phyloP scores from a whole-genome alignment of 2,329 filamentous ascomycete species.

The Colletotrichum ledebouriae region DNA sequence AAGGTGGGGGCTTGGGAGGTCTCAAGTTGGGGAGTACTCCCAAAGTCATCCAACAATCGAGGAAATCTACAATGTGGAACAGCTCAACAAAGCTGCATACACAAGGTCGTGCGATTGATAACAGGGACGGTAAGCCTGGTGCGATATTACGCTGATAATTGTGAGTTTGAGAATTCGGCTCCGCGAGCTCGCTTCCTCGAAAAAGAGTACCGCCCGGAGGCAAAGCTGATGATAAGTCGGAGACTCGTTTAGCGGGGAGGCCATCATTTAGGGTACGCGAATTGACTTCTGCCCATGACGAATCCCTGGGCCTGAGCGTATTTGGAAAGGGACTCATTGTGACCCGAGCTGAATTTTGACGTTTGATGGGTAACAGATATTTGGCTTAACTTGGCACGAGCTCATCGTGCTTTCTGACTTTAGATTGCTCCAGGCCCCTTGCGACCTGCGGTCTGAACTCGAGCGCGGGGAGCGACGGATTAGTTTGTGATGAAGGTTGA shows the following conservation, averaged over 20 bases:
- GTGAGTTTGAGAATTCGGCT: slow-evolving; percentile 2
- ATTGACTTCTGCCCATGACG: background rate
- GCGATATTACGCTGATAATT: background rate
- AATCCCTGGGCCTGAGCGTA: slow-evolving; percentile 20
- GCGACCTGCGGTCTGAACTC: slow-evolving; percentile 1
- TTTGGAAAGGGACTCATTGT: slow-evolving; percentile 11
- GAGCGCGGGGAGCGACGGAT: background rate
- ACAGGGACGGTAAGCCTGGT: background rate
- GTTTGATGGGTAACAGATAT: slow-evolving; percentile 16
- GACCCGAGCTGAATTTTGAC: slow-evolving; percentile 24
- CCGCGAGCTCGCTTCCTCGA: background rate
- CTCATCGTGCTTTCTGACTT: background rate
- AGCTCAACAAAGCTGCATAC: background rate
- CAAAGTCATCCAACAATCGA: background rate
- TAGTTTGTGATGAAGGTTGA: background rate
- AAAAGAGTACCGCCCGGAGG: background rate
- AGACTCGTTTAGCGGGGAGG: slow-evolving; percentile 10
- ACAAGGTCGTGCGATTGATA: background rate
- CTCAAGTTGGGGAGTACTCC: background rate
- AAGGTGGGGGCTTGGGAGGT: background rate
- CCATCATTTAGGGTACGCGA: background rate
- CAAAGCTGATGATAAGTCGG: background rate
- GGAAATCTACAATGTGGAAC: background rate
- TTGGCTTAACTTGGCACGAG: slow-evolving; percentile 5
- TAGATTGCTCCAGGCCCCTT: background rate